These are phyloP conservation scores for Suhomyces chickasaworum DNA, from an alignment of 1,139 yeast species.

Conservation along the genomic window DNA sequence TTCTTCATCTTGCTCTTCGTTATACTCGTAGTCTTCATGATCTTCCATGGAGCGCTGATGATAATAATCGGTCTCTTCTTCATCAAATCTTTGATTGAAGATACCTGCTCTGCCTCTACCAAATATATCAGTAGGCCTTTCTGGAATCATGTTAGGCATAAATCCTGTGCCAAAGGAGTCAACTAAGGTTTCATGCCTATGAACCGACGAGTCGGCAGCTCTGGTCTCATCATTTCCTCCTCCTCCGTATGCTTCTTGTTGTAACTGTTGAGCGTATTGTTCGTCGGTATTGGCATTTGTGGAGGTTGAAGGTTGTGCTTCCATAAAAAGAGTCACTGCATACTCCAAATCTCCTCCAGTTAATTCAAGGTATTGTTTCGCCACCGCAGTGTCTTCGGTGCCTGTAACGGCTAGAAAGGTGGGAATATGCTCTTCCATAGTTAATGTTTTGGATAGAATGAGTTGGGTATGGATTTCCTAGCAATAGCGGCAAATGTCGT, in stretches of 20 bases:
- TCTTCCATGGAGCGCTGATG: slow-evolving; percentile 23
- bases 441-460: not conserved
- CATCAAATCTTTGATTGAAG: slow-evolving; percentile 47
- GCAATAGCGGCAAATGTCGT: not conserved
- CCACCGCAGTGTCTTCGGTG: slow-evolving; percentile 64
- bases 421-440: slow-evolving; percentile 59
- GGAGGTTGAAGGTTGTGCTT: slow-evolving; percentile 38
- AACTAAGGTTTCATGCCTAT: slow-evolving; percentile 78
- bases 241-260: slow-evolving; percentile 59
- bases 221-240: slow-evolving; percentile 35
- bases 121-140: slow-evolving; percentile 41
- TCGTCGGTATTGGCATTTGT: slow-evolving; percentile 45
- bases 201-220: slow-evolving; percentile 76
- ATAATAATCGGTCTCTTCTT: slow-evolving; percentile 32
- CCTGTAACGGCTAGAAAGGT: slow-evolving; percentile 87
- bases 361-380: slow-evolving; percentile 77
- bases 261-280: slow-evolving; percentile 63
- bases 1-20: slow-evolving; percentile 22
- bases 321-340: slow-evolving; percentile 85
- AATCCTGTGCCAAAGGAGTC: slow-evolving; percentile 29
- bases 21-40: slow-evolving; percentile 24
- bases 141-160: slow-evolving; percentile 15
- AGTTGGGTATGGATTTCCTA: not conserved
- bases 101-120: slow-evolving; percentile 46
- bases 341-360: slow-evolving; percentile 78